Conservation (phyloP, 306 rosid genomes). For the Vigna reflexopilosa region DNA sequence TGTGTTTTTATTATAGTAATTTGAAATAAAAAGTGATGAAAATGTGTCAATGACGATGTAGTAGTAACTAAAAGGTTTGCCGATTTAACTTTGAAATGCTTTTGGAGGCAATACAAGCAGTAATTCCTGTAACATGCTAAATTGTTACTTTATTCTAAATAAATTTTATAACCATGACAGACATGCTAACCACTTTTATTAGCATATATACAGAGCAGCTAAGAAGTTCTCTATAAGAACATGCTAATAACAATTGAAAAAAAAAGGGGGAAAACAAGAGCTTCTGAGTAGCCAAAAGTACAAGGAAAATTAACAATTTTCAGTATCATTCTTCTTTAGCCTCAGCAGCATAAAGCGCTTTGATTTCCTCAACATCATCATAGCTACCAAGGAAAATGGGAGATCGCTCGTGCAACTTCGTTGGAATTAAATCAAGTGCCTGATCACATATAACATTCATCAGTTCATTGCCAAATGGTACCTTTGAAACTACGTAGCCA, state of each 20-base stretch:
- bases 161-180: not conserved
- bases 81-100: not conserved
- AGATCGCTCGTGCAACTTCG: slow-evolving; percentile 78
- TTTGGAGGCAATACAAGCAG: slow-evolving; percentile 5
- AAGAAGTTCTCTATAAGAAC: slow-evolving; percentile 31
- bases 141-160: slow-evolving; percentile 8
- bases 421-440: slow-evolving; percentile 89
- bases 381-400: slow-evolving; percentile 91
- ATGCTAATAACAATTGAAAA: slow-evolving; percentile 18
- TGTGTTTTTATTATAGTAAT: too few species aligned
- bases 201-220: slow-evolving; percentile 32
- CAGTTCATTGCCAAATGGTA: slow-evolving; percentile 18
- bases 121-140: slow-evolving; percentile 8
- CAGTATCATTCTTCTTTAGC: slow-evolving; percentile 45
- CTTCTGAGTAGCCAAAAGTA: slow-evolving; percentile 17
- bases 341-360: slow-evolving; percentile 75
- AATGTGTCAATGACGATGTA: not conserved
- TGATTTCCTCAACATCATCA: slow-evolving; percentile 90
- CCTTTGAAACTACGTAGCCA: not conserved
- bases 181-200: slow-evolving; percentile 1
- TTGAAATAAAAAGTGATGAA: not conserved
- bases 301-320: not conserved
- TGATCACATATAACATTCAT: slow-evolving; percentile 37
- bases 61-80: not conserved
- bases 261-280: not conserved